A percentile compares a stretch with the other conserved stretches of the same genome.
phyloP scores from a whole-genome alignment of 805 yeast genomes.

The Ogataea philodendri region DNA sequence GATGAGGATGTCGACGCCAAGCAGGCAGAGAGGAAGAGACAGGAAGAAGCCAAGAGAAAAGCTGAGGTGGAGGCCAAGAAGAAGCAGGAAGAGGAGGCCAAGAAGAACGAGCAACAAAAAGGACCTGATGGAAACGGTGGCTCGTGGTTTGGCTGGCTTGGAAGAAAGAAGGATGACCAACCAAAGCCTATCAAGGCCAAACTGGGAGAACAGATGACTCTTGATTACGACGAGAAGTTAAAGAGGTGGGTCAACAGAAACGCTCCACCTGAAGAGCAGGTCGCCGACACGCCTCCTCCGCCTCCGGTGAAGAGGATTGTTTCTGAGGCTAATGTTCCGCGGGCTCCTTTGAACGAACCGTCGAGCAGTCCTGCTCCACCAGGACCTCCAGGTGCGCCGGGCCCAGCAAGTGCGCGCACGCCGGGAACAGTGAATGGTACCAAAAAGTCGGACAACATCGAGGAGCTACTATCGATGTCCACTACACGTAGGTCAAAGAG shows the following conservation, averaged over 20 bases:
- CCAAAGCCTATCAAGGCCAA: conserved; percentile 79
- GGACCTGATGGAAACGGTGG: conserved; percentile 21
- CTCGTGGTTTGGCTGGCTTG: conserved; percentile 64
- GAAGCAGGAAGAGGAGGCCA: conserved; percentile 12
- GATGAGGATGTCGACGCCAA: conserved; percentile 44
- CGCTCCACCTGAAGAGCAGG: conserved; percentile 63
- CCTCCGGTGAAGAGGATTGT: conserved; percentile 48
- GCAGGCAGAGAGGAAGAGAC: conserved; percentile 24
- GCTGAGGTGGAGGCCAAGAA: conserved; percentile 18
- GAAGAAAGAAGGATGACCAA: conserved; percentile 50
- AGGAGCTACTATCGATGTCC: conserved; percentile 31
- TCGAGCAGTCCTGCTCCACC: conserved; percentile 3
- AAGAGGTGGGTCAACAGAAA: conserved; percentile 84
- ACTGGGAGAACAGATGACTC: conserved; percentile 71
- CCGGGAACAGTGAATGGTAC: conserved; percentile 4
- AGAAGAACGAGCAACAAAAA: conserved; percentile 17
- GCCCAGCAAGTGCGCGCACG: conserved; percentile 1
- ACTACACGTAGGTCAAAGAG: conserved; percentile 47
- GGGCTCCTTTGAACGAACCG: conserved; percentile 5
- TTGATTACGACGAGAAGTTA: conserved; percentile 78
- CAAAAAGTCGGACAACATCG: conserved; percentile 28
- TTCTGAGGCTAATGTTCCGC: conserved; percentile 5
- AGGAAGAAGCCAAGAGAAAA: conserved; percentile 17
- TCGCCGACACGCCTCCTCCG: conserved; percentile 53
- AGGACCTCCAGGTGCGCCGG: conserved; percentile 9